Conservation (phyloP, 1,284 basidiomycete genomes). For the Marasmius sp. region DNA sequence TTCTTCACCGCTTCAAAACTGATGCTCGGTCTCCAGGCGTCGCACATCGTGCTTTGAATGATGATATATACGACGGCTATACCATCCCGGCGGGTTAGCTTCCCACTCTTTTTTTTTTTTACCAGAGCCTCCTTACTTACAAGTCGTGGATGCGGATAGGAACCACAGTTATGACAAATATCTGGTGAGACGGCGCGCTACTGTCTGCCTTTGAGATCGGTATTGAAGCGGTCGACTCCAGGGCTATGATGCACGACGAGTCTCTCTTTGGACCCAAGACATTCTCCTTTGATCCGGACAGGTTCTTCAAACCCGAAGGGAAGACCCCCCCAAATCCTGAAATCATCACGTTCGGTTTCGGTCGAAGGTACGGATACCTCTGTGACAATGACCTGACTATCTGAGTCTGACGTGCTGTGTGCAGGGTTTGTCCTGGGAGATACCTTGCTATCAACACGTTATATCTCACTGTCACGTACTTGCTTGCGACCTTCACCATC, state of each 20-base stretch:
- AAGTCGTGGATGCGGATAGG: neutral
- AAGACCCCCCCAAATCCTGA: neutral
- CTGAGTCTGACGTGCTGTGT: too few species aligned
- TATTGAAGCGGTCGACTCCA: neutral
- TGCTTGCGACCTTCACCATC: neutral
- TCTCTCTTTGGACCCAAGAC: neutral
- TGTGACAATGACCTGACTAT: too few species aligned
- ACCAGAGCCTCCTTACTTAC: neutral
- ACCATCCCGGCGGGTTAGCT: neutral
- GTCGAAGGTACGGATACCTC: neutral
- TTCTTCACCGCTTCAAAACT: neutral
- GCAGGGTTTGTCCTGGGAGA: neutral
- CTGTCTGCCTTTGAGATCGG: neutral
- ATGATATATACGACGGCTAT: neutral
- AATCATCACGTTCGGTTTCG: neutral
- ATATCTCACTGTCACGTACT: neutral
- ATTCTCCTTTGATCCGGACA: neutral
- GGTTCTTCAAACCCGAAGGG: neutral
- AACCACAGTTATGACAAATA: neutral
- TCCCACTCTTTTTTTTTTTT: neutral
- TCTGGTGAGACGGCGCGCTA: neutral
- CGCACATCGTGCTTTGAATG: neutral
- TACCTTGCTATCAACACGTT: neutral
- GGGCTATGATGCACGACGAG: neutral
- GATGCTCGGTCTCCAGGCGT: neutral